These are phyloP conservation scores for Boletus coccyginus DNA, from an alignment of 768 basidiomycete genomes.

Conservation along the genomic window DNA sequence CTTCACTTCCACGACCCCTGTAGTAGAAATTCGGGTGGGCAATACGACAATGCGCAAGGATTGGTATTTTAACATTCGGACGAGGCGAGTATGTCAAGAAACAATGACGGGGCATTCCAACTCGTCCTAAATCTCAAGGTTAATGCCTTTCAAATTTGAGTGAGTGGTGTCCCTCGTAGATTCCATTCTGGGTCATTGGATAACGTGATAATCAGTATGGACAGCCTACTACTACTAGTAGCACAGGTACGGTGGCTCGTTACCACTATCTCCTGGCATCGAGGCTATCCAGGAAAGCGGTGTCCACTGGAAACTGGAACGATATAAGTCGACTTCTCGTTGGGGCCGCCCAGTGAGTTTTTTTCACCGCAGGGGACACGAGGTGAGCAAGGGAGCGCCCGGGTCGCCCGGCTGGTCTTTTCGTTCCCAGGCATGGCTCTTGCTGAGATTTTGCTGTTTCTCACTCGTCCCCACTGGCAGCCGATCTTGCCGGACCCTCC, in stretches of 20 bases:
- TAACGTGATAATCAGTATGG: background rate
- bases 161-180: no score
- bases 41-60: no score
- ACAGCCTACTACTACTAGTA: no score
- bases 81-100: no score
- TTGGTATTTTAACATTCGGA: no score
- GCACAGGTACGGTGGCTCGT: background rate
- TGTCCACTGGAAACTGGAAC: background rate
- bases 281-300: background rate
- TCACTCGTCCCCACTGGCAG: background rate
- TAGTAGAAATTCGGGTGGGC: no score
- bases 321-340: background rate
- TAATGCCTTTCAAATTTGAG: no score
- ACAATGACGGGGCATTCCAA: no score
- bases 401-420: background rate
- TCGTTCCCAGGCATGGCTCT: conserved; percentile 1
- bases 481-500: background rate
- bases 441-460: no score
- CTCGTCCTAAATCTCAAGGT: no score
- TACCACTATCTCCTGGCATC: background rate
- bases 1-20: no score
- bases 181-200: no score
- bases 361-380: background rate
- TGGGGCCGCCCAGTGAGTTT: background rate
- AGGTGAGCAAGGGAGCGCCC: background rate